Percentiles rank a stretch among this genome's conserved stretches.
These are phyloP conservation scores for Boletus huronensis DNA, from an alignment of 768 basidiomycete genomes.

Conservation along the genomic window DNA sequence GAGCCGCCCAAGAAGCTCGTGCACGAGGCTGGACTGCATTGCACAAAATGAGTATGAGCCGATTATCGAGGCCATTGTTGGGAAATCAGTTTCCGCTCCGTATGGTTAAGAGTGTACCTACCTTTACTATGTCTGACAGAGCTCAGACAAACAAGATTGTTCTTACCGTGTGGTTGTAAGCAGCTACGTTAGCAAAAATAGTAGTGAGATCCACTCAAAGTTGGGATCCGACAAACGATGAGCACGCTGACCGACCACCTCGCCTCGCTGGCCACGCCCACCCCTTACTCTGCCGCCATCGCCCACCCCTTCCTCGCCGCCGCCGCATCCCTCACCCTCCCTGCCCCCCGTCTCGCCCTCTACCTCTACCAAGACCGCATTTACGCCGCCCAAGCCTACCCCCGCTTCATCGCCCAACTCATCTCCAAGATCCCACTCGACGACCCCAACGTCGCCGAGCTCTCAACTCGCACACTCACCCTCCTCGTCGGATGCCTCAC, in stretches of 20 bases:
- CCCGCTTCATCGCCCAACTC: conserved; percentile 64
- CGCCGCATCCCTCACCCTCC: conserved; percentile 52
- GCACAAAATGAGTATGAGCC: no score
- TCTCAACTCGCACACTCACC: conserved; percentile 37
- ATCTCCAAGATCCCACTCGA: conserved; percentile 54
- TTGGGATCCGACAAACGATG: conserved; percentile 2
- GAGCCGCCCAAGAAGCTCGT: no score
- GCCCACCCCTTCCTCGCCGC: conserved; percentile 56
- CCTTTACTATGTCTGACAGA: no score
- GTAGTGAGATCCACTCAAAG: no score
- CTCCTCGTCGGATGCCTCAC: conserved; percentile 50
- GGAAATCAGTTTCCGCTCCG: no score
- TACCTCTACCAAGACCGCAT: conserved; percentile 74
- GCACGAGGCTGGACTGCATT: no score
- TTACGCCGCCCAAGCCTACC: conserved; percentile 73
- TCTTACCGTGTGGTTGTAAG: no score
- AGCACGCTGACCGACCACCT: conserved; percentile 32
- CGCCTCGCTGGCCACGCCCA: conserved; percentile 32
- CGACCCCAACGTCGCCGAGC: not conserved
- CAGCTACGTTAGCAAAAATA: no score
- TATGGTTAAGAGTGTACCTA: no score
- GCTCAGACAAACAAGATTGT: no score
- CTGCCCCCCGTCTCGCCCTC: conserved; percentile 45
- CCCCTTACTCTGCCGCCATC: conserved; percentile 46
- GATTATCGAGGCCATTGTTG: no score